Evolutionary conservation across 495 filamentous ascomycete species (phyloP), one percentile per base, ranked within the genome.

Genomic region (Aspergillus incahuasiensis): DNA sequence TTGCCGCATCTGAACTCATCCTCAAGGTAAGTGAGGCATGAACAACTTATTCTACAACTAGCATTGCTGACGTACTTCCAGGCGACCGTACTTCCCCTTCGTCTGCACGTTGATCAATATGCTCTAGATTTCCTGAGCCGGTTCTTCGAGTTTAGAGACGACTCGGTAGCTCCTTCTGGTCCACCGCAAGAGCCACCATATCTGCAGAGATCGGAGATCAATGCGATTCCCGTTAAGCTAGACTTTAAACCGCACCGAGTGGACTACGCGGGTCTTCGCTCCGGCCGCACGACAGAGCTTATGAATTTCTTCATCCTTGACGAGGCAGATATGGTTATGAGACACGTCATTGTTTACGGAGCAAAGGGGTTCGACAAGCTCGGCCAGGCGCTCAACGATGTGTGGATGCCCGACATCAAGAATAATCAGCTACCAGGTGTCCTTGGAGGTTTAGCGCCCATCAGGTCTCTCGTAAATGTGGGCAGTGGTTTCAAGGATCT

Each of bases 251-350:
- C 95, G 6, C 97, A 97, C 70, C 83, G 90, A 12, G 89, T 99
- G 21, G 91, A 99, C 70, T 99, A 97, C 64, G 87, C 84, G 0
- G 90, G 92, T 9, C 81, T 99, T 6, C 86, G 91, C n/a, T 96
- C 95, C 5, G 95, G 95, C n/a, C 91, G 90, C 55, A 99, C 95
- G 1, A 95, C 89, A 0, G 95, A 99, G 68, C 94, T 99, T 66
- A 97, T 97, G 95, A 97, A 99, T 71, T 95, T 99, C 68, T 81
- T 97, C 60, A 89, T 94, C 40, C 82, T 99, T 12, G 92, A 99
- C 55, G 84, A 88, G 51, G 82, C 92, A 2, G 85, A 94, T 55
- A 87, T 99, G 81, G 82, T 89, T 1, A 79, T 99, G 42, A 82
- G 87, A 12, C 95, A 91, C 65, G 86, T 87, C 34, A 96, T 97